Evolutionary conservation across 2,329 filamentous ascomycete genomes (phyloP).

Genomic region (Xylariaceae sp.): DNA sequence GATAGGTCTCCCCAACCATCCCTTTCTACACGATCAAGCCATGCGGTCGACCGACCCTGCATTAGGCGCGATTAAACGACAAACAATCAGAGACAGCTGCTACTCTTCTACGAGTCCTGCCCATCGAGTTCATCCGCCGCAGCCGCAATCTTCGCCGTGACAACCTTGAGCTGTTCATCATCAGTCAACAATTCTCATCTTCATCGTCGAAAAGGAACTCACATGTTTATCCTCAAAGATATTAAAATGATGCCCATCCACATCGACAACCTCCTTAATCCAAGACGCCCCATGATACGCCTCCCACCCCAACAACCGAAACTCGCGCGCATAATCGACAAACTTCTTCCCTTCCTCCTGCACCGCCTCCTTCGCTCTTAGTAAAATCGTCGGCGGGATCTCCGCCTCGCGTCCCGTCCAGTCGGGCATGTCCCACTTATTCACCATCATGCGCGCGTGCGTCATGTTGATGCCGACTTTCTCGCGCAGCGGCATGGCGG

Average conservation of each 20-base stretch:
- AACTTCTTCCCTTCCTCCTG: conserved; percentile 18
- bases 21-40: too few relatives aligned
- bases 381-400: conserved; percentile 39
- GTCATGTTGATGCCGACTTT: conserved; percentile 33
- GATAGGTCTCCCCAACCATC: too few relatives aligned
- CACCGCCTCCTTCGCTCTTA: conserved; percentile 41
- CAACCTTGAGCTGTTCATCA: conserved; percentile 21
- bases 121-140: conserved; percentile 27
- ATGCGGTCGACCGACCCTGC: too few relatives aligned
- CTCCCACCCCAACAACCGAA: conserved; percentile 46
- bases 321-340: conserved; percentile 42
- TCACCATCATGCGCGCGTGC: conserved; percentile 31
- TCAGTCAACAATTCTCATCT: background rate
- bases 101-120: conserved; percentile 7
- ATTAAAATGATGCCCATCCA: conserved; percentile 48
- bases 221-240: conserved; percentile 31
- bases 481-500: conserved; percentile 28
- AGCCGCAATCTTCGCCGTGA: conserved; percentile 26
- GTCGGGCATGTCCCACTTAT: conserved; percentile 25
- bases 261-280: conserved; percentile 42
- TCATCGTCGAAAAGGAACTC: conserved; percentile 10
- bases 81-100: background rate
- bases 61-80: background rate
- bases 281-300: conserved; percentile 39
- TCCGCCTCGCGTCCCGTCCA: conserved; percentile 23